Base-by-base conservation (phyloP, 139 green algal genomes). In the Chlorella sp. region DNA sequence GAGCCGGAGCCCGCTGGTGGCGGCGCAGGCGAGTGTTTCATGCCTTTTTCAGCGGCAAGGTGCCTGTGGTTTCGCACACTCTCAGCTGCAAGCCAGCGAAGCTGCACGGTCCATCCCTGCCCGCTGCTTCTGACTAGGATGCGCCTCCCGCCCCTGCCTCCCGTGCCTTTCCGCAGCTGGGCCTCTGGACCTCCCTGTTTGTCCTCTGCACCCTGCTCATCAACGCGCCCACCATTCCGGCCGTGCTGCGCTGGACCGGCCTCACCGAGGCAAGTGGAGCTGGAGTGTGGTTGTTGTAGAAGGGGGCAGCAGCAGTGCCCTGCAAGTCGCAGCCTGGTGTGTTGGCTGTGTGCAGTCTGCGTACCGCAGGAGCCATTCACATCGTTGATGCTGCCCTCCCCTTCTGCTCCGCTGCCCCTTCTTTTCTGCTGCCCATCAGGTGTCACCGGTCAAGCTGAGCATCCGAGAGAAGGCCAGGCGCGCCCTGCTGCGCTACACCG, bases 191-290 rank as follows among this genome's bases (percentile, higher is more conserved):
- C 0, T 83, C 88, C 9, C 91, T 91, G 25, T 95, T 98, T 76
- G 93, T 97, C 87, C 85, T 98, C 71, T 87, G 96, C 73, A 98
- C 93, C 11, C 90, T 98, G 74, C 51, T 96, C 6, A 91, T 98
- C 64, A 98, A 98, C 82, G 94, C 89, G 5, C 91, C 95, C 11
- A 80, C 30, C 30, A 74, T 90, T 0, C 57, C 91, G 0, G 64
- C 55, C 0, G 44, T 88, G 44, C 67, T 90, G 82, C 80, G 64
- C 36, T 64, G 68, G 16, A 88, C 81, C 5, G 56, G 70, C 3
- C 73, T 89, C 28, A 39, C 23, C 4, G 23, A 72, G 76, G 76
- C 51, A 70, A 65, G 80, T 18, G 16, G 1, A 15, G 17, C 34
- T 16, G 44, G 7, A 7, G 7, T 55, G 44, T 17, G 44, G 44